Base-by-base conservation (phyloP, 2,329 filamentous ascomycete genomes). In the Paracoccidioides brasiliensis region DNA sequence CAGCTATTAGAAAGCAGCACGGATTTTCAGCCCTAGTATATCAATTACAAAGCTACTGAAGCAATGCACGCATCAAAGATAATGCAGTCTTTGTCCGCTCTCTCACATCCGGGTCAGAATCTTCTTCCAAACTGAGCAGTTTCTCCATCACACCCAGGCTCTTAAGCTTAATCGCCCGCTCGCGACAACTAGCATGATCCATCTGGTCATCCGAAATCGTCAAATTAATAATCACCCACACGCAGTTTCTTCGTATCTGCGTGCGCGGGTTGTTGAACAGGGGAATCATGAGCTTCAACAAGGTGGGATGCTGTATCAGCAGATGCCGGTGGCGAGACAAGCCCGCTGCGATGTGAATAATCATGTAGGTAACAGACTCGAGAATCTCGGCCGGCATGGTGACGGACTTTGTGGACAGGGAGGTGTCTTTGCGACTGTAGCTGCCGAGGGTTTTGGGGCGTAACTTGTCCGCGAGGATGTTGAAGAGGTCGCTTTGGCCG, bases 331-430 rank as follows among this genome's bases (percentile, higher is more conserved):
- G 89, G 35, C 81, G 79, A 3, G 89, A 83, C 10, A 84, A 76
- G 60, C 88, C 88, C 8, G 90, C 91, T 15, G 90, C 89, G 63
- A 97, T 82, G 72, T 97, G 90, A 12, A 93, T 85, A 51, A 97
- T 77, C 56, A 96, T 84, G 67, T 84, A 93, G 33, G 89, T 81
- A 9, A 91, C 85, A 2, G 87, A 80, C 63, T 81, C 80, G 53
- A 96, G 79, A 59, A 96, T 86, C 69, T 88, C 86, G 30, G 66
- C 65, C 7, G 71, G 73, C 10, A 70, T 64, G 7, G 66, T 66
- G 10, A 70, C 55, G 40, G 66, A 53, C 55, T 65, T 64, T 7
- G 7, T 44, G 12, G 62, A 59, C n/a, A 57, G 44, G 12, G 55
- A 56, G 12, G 57, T 58, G 15, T 58, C 58, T 46, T 58, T 60